Evolutionary conservation across 129 eudicot genomes (phyloP).

Genomic region (Erigeron canadensis): DNA sequence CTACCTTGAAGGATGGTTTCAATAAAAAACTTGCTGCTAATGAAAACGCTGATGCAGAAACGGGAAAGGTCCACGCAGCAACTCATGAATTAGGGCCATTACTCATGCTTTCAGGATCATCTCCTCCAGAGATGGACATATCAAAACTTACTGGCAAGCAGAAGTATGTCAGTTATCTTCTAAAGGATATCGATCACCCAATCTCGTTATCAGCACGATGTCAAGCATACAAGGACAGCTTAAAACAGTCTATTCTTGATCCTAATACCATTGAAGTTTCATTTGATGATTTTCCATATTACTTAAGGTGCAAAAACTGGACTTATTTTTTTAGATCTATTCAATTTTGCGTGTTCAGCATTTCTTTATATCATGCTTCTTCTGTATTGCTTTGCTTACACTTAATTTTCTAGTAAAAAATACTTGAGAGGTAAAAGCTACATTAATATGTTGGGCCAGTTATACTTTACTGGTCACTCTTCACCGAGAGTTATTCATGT

Average conservation of each 20-base stretch:
- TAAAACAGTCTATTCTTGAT: slow-evolving; percentile 45
- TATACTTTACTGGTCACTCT: too few species aligned
- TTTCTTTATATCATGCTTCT: too few species aligned
- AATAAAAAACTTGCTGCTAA: slow-evolving; percentile 25
- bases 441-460: too few species aligned
- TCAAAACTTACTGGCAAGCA: slow-evolving; percentile 43
- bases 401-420: too few species aligned
- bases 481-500: neutral
- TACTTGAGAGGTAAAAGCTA: too few species aligned
- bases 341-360: too few species aligned
- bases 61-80: slow-evolving; percentile 35
- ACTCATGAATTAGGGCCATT: slow-evolving; percentile 46
- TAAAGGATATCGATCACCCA: slow-evolving; percentile 41
- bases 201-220: slow-evolving; percentile 38
- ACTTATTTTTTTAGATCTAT: too few species aligned
- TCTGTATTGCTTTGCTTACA: too few species aligned
- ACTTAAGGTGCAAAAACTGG: slow-evolving; percentile 46
- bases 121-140: slow-evolving; percentile 36
- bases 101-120: slow-evolving; percentile 41
- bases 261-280: slow-evolving; percentile 52
- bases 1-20: slow-evolving; percentile 46
- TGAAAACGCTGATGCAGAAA: slow-evolving; percentile 35
- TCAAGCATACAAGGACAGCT: slow-evolving; percentile 48
- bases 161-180: slow-evolving; percentile 36
- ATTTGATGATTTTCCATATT: slow-evolving; percentile 69